phyloP scores from a whole-genome alignment of 2,329 filamentous ascomycete genomes.

The Nectriaceae sp. region DNA sequence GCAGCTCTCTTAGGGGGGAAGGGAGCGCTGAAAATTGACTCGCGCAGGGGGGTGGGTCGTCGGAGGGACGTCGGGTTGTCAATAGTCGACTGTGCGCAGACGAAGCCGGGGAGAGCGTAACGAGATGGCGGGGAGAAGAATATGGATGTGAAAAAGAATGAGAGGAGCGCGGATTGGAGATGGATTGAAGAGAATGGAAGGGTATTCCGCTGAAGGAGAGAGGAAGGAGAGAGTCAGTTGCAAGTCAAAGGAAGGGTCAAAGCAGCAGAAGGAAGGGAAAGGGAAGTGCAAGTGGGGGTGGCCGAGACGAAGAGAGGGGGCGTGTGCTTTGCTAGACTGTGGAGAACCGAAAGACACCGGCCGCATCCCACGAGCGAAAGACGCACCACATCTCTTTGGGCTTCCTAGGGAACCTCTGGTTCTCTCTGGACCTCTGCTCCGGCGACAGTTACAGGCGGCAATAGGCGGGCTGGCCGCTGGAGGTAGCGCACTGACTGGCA shows the following conservation, averaged over 20 bases:
- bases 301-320: slow-evolving; percentile 6
- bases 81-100: slow-evolving; percentile 12
- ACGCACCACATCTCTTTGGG: background rate
- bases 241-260: slow-evolving; percentile 15
- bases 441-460: background rate
- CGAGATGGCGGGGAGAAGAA: slow-evolving; percentile 7
- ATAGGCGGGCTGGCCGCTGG: background rate
- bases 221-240: slow-evolving; percentile 14
- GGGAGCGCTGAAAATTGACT: slow-evolving; percentile 19
- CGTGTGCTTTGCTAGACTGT: slow-evolving; percentile 4
- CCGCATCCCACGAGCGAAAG: background rate
- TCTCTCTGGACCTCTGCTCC: too few species aligned
- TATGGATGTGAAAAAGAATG: slow-evolving; percentile 1
- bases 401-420: background rate
- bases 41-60: slow-evolving; percentile 17
- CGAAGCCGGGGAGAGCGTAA: slow-evolving; percentile 7
- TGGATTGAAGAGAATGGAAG: slow-evolving; percentile 14
- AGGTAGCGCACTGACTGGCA: background rate
- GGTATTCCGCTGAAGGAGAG: slow-evolving; percentile 10
- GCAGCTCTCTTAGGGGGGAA: slow-evolving; percentile 16
- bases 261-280: slow-evolving; percentile 8
- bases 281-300: slow-evolving; percentile 3
- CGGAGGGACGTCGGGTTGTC: slow-evolving; percentile 15
- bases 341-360: background rate
- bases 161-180: slow-evolving; percentile 8